Base-by-base conservation (phyloP, 1,284 basidiomycete species). In the Mycosarcoma mackinlayi region DNA sequence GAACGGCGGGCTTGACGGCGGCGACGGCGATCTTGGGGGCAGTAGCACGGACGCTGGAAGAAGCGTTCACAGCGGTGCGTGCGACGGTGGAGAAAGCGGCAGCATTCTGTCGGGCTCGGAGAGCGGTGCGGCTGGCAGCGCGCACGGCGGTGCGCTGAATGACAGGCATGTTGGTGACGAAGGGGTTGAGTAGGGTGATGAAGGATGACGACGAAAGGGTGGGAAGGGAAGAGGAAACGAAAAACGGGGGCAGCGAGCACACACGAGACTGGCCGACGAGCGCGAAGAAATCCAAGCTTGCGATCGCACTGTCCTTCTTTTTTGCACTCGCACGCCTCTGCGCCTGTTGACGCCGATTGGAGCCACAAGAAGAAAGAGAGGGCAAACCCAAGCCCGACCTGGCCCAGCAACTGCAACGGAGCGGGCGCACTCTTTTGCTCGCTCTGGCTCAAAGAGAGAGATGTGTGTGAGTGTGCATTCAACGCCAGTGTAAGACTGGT, bases 111-210 rank as follows among this genome's bases (percentile, higher is more conserved):
- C 66, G 73, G 56, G 70, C 63, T 50, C 75, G 75, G 33, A 71
- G 69, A 51, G 73, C 76, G 51, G 51, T 49, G 46, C 76, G 76
- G 53, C 66, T 73, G 27, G 68, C 76, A 70, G 76, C 76, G 64
- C 76, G 63, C 51, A 76, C 52, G 56, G 73, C 73, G 46, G 73
- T 61, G 55, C 73, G 73, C 73, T 76, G 70, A 51, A 76, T 66
- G 57, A 76, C 65, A 53, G 73, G 73, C 73, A 76, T 76, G 57
- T 33, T 60, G 57, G 39, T 48, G 56, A 57, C 28, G 54, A 59
- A 45, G n/a, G 37, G 42, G 53, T 30, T 56, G 39, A 41, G 33
- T 46, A 53, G 44, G 41, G 48, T 58, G 38, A 40, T 11, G 38
- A 39, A n/a, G 39, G 50, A 58, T 65, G 55, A 66, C 41, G 68